Conservation (phyloP, 2,329 filamentous ascomycete species). For the Eutypella sp. region DNA sequence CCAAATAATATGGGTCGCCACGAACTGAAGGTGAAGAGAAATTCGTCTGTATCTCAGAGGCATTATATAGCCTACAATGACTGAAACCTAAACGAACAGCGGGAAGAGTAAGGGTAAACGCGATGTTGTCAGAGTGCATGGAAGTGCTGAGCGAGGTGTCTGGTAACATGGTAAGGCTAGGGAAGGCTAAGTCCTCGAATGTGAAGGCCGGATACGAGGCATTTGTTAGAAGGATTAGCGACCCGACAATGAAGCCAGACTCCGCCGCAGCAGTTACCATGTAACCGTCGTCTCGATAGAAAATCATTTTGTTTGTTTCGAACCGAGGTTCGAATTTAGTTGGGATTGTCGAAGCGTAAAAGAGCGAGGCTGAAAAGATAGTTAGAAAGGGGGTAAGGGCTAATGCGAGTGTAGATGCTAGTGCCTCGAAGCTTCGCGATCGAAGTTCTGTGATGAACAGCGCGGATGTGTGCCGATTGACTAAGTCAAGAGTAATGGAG, state of each 20-base stretch:
- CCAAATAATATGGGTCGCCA: no score
- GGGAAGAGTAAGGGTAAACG: no score
- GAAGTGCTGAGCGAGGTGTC: background rate
- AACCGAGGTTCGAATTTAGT: background rate
- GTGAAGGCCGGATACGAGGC: slow-evolving; percentile 32
- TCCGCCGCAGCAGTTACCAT: no score
- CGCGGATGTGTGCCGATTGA: background rate
- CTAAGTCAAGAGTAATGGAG: no score
- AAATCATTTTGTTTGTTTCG: no score
- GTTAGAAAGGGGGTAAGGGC: slow-evolving; percentile 4
- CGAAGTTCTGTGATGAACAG: slow-evolving; percentile 1
- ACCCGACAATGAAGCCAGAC: slow-evolving; percentile 24
- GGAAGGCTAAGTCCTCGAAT: slow-evolving; percentile 25
- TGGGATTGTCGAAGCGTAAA: background rate
- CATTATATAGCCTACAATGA: no score
- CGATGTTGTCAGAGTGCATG: background rate
- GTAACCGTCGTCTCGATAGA: no score
- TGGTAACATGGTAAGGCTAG: background rate
- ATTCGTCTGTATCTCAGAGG: no score
- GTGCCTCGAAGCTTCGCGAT: background rate
- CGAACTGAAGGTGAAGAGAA: no score
- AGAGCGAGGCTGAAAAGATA: slow-evolving; percentile 5
- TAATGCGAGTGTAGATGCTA: slow-evolving; percentile 1
- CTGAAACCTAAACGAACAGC: no score
- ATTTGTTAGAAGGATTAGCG: slow-evolving; percentile 31